Evolutionary conservation across 2,329 filamentous ascomycete genomes (phyloP).

Genomic region (Acephala macrosclerotiorum): DNA sequence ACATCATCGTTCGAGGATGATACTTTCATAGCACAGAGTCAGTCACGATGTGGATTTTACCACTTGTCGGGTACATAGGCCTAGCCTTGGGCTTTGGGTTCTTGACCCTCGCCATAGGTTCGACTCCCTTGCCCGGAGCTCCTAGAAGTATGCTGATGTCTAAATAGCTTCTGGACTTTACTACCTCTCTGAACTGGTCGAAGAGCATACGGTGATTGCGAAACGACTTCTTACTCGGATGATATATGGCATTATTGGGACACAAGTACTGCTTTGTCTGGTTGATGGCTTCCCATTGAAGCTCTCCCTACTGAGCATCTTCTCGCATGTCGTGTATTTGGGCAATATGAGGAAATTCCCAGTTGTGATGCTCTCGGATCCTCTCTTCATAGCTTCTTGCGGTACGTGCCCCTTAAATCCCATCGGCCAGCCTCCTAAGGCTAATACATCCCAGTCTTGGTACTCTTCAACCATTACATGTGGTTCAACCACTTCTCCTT

Average conservation of each 20-base stretch:
- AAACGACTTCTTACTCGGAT: conserved; percentile 85
- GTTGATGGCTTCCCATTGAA: conserved; percentile 86
- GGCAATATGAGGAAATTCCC: conserved; percentile 81
- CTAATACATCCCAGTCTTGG: conserved; percentile 64
- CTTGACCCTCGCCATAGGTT: conserved; percentile 91
- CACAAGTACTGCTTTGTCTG: conserved; percentile 78
- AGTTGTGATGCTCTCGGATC: conserved; percentile 85
- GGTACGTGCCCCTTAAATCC: conserved; percentile 59
- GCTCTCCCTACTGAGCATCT: conserved; percentile 77
- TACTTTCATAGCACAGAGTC: conserved; percentile 33
- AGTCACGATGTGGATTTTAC: conserved; percentile 83
- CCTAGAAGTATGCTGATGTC: conserved; percentile 21
- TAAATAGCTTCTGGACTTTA: conserved; percentile 88
- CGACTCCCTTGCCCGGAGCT: conserved; percentile 31
- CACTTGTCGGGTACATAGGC: conserved; percentile 88
- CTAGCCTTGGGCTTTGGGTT: conserved; percentile 91
- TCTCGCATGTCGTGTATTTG: conserved; percentile 84
- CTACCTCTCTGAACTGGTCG: conserved; percentile 96
- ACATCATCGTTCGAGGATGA: conserved; percentile 32
- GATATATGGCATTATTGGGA: conserved; percentile 80
- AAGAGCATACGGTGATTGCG: conserved; percentile 94
- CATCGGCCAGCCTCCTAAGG: not conserved
- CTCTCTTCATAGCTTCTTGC: conserved; percentile 85
- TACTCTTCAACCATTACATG: conserved; percentile 89
- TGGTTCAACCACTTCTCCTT: conserved; percentile 95